phyloP scores from a whole-genome alignment of 2,329 filamentous ascomycete genomes.

The Sporothrix pallida region DNA sequence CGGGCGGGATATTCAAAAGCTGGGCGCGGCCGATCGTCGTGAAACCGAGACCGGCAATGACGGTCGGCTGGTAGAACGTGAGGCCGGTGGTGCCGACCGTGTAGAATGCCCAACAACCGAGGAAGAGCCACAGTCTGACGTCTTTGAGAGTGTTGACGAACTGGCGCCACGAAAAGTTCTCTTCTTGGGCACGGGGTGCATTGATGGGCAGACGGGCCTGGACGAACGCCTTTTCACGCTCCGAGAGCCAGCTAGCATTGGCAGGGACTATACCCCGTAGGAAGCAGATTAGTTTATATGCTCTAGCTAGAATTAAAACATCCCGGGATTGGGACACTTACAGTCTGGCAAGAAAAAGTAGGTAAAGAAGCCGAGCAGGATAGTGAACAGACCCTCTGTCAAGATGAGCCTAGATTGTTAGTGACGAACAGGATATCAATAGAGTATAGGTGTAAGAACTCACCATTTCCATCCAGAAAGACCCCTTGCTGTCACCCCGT shows the following conservation, averaged over 20 bases:
- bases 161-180: constrained; percentile 50
- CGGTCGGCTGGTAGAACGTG: constrained; percentile 50
- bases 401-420: constrained; percentile 44
- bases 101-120: constrained; percentile 54
- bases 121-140: constrained; percentile 53
- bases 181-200: constrained; percentile 49
- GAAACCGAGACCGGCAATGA: constrained; percentile 43
- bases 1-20: constrained; percentile 49
- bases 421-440: neutral
- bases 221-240: constrained; percentile 53
- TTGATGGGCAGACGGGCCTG: constrained; percentile 47
- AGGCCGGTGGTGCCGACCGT: constrained; percentile 53
- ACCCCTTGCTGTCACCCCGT: constrained; percentile 47
- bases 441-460: neutral
- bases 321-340: constrained; percentile 40
- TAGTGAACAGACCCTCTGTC: constrained; percentile 54
- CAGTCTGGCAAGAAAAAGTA: constrained; percentile 62
- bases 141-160: constrained; percentile 49
- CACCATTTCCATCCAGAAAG: constrained; percentile 47
- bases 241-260: constrained; percentile 52
- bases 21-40: constrained; percentile 52
- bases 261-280: constrained; percentile 46
- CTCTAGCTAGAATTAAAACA: neutral
- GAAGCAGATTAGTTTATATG: neutral
- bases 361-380: constrained; percentile 53